Conservation (phyloP, 2,329 filamentous ascomycete species). For the Beauveria pseudobassiana region DNA sequence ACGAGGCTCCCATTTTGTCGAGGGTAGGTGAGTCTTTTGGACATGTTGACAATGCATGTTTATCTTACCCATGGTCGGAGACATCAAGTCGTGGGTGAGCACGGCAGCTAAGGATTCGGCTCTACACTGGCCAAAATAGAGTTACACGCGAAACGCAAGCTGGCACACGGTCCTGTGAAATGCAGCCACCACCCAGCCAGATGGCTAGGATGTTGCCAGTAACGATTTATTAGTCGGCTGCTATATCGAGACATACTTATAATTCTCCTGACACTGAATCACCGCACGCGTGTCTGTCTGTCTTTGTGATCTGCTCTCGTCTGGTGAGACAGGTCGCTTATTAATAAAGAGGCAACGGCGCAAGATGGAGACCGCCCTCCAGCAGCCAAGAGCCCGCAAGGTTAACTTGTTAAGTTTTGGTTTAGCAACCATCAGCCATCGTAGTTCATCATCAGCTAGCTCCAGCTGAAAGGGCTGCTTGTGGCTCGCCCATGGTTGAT, state of each 20-base stretch:
- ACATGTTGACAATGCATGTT: not conserved
- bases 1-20: not conserved
- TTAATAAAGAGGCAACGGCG: not conserved
- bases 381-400: not conserved
- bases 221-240: not conserved
- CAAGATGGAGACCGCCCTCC: not conserved
- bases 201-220: not conserved
- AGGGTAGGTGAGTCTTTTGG: not conserved
- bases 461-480: conserved; percentile 7
- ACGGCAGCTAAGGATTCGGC: not conserved
- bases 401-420: not conserved
- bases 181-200: not conserved
- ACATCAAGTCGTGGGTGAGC: not conserved
- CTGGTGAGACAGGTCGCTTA: no score
- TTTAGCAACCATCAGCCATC: not conserved
- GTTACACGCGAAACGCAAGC: conserved; percentile 8
- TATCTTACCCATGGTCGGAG: not conserved
- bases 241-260: not conserved
- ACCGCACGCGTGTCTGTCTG: not conserved
- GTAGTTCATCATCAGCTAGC: conserved; percentile 4
- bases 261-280: not conserved
- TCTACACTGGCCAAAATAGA: not conserved
- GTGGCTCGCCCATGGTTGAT: conserved; percentile 7
- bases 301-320: no score
- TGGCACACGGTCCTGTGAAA: not conserved